These are phyloP conservation scores for Aegle marmelos DNA, from an alignment of 345 rosid species.

Conservation along the genomic window DNA sequence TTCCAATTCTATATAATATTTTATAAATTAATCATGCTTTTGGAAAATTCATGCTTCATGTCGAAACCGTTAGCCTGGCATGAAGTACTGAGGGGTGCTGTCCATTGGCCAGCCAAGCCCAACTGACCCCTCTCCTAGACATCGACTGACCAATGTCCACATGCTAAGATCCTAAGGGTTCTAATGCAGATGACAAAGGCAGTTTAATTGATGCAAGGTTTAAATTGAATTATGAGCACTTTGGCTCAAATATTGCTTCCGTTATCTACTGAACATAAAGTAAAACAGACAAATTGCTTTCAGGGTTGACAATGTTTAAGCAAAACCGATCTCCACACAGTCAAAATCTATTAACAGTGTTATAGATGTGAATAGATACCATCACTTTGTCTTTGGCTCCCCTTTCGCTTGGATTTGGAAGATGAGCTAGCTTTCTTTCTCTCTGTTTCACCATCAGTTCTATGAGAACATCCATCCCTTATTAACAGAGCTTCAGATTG, in stretches of 20 bases:
- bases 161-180: background rate
- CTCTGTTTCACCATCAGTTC: slow-evolving; percentile 28
- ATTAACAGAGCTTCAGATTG: slow-evolving; percentile 91
- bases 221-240: background rate
- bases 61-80: background rate
- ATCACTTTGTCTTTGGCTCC: slow-evolving; percentile 32
- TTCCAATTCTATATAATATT: background rate
- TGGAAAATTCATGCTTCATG: background rate
- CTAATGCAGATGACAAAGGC: background rate
- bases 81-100: background rate
- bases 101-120: background rate
- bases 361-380: slow-evolving; percentile 38
- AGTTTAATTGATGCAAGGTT: background rate
- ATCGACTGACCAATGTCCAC: background rate
- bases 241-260: background rate
- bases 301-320: background rate
- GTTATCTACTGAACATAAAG: background rate
- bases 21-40: background rate
- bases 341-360: background rate
- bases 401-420: slow-evolving; percentile 51
- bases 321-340: slow-evolving; percentile 2
- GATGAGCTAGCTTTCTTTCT: slow-evolving; percentile 35
- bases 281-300: background rate
- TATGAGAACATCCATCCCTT: slow-evolving; percentile 34
- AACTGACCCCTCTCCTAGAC: background rate